These are phyloP conservation scores for Marvania coccoides DNA, from an alignment of 139 green algal genomes.

Conservation along the genomic window DNA sequence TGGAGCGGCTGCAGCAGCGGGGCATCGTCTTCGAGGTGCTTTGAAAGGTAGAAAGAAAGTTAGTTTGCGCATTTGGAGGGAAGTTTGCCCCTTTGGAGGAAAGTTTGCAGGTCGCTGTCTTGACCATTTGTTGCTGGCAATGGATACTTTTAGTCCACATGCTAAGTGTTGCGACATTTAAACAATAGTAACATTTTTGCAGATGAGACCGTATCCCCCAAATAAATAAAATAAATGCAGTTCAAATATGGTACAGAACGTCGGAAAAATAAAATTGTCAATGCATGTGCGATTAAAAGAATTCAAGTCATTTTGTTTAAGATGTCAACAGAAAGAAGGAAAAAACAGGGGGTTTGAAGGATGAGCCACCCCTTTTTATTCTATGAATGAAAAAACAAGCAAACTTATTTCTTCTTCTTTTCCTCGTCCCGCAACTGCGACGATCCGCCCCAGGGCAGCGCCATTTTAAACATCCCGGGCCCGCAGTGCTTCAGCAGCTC, in stretches of 20 bases:
- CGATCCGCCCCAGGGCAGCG: conserved; percentile 10
- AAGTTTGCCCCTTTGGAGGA: not conserved
- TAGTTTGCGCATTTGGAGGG: not conserved
- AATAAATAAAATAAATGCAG: too few species aligned
- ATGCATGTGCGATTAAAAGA: too few species aligned
- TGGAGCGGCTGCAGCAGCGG: conserved; percentile 20
- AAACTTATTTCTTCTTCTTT: not conserved
- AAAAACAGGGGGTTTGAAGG: not conserved
- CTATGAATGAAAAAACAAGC: not conserved
- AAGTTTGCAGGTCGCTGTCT: too few species aligned
- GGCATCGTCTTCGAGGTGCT: conserved; percentile 27
- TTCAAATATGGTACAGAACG: too few species aligned
- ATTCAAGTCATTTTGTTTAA: not conserved
- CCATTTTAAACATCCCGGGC: not conserved
- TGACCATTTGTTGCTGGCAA: too few species aligned
- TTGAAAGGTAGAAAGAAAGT: not conserved
- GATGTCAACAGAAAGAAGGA: not conserved
- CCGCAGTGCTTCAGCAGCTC: conserved; percentile 49
- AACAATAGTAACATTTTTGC: too few species aligned
- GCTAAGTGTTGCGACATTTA: too few species aligned
- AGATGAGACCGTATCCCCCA: too few species aligned
- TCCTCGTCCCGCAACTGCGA: not conserved
- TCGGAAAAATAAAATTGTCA: too few species aligned
- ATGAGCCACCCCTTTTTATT: not conserved
- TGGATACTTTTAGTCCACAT: too few species aligned